A percentile compares a stretch with the other conserved stretches of the same genome.
Conservation (phyloP, 148 eudicot species). For the Rhododendron griersonianum region DNA sequence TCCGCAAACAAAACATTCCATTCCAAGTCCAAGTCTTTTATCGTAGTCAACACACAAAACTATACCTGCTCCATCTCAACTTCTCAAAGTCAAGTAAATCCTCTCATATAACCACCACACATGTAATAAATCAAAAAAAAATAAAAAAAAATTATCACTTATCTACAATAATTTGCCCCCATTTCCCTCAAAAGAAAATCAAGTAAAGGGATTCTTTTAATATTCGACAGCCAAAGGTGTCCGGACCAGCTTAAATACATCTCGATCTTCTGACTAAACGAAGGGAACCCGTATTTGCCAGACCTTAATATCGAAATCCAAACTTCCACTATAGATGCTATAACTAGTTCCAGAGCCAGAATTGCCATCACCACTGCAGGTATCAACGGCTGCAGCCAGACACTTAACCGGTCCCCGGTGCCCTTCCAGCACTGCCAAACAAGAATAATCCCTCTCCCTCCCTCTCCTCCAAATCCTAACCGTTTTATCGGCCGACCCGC, state of each 20-base stretch:
- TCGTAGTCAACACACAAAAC: background rate
- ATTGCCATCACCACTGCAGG: background rate
- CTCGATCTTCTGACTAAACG: background rate
- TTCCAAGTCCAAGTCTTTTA: background rate
- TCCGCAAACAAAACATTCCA: background rate
- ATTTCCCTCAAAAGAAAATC: background rate
- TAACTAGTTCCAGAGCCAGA: slow-evolving; percentile 31
- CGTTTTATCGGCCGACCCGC: slow-evolving; percentile 86
- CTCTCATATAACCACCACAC: background rate
- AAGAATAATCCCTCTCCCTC: slow-evolving; percentile 38
- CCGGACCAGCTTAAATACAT: no score
- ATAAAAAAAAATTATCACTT: background rate
- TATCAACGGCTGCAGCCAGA: slow-evolving; percentile 39
- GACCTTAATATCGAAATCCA: slow-evolving; percentile 67
- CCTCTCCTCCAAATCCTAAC: slow-evolving; percentile 73
- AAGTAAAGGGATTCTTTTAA: no score
- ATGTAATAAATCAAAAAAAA: background rate
- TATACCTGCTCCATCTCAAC: background rate
- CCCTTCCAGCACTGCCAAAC: slow-evolving; percentile 74
- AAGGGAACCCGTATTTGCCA: slow-evolving; percentile 57
- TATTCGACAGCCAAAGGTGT: no score
- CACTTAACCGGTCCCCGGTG: slow-evolving; percentile 49
- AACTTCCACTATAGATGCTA: slow-evolving; percentile 66
- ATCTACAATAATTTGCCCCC: background rate
- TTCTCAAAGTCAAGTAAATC: background rate